Base-by-base conservation (phyloP, 2,329 filamentous ascomycete genomes). In the Orbilia blumenaviensis region DNA sequence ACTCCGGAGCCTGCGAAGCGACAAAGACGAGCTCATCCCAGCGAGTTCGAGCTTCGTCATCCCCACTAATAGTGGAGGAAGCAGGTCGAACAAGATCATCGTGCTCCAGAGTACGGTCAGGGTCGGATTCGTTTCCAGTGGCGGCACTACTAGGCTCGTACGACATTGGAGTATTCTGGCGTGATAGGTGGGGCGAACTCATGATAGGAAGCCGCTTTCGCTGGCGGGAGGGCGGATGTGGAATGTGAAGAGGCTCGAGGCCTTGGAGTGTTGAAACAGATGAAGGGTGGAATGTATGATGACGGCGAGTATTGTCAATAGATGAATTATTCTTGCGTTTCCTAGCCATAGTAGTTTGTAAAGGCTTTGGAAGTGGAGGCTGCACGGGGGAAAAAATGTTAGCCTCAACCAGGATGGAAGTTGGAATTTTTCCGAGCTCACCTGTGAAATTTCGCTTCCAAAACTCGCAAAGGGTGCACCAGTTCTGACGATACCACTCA, bases 21-120 rank as follows among this genome's bases (percentile, higher is more conserved):
- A 76, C 72, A 27, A 76, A 76, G 1, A 76, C 72, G 6, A 77
- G 67, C 34, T 77, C 73, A 36, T 77, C 73, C 73, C 73, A 77
- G 6, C 73, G 66, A 16, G 66, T 72, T 46, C 66, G 63, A 52
- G 73, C 61, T 56, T 77, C 73, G 12, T 72, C 67, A 7, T 77
- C 73, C 23, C 64, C 64, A 52, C 72, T 76, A 12, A 76, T 36
- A 10, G 72, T 69, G 38, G 72, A 76, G 10, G 72, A 76, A 18
- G 72, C 66, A 14, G 73, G 73, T 27, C 66, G 66, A 41, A 48
- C 67, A 18, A 71, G 32, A 34, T 77, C 73, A 29, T 77, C 73
- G 21, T 77, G 66, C 34, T 77, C 73, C 12, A 77, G 36, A 7
- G 73, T 77, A 41, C 73, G 73, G 27, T 77, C 73, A n/a, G 73